Base-by-base conservation (phyloP, 2,329 filamentous ascomycete genomes). In the Pseudogymnoascus sp. region DNA sequence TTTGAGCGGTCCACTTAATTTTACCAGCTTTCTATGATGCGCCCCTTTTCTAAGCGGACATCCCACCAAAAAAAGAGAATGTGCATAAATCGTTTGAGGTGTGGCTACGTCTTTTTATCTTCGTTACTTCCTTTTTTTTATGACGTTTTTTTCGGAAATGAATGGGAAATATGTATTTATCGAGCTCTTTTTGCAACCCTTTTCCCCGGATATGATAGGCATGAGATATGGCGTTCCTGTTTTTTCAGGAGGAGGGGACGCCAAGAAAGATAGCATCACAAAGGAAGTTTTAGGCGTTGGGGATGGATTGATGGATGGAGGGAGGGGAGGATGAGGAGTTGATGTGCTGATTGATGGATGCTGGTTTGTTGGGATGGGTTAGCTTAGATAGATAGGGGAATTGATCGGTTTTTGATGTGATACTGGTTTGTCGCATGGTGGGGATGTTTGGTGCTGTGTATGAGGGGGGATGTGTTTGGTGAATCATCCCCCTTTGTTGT, bases 31-130 rank as follows among this genome's bases (percentile, higher is more conserved):
- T 52, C 11, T 45, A 45, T 14, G 41, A 14, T 23, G 18, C 41
- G 18, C 18, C 2, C 5, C 5, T 21, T 41, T 41, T 21, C 5
- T 12, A 9, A 45, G 14, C 21, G 41, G 9, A 23, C 18, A 45
- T 45, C 41, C n/a, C 18, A 16, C 41, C 11, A 23, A 18, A 41
- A 49, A 49, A 49, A 45, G 12, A 45, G 8, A 49, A 9, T 49
- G 43, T 41, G 40, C 18, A 28, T 28, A 49, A 23, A 23, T 14
- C 23, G 14, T 28, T 49, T 49, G 43, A 49, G 43, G 66, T 63
- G 67, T 63, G 67, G 66, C 62, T 65, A 64, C 61, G 63, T 61
- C 31, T 18, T 60, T 40, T 40, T 43, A 61, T 61, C 28, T 61
- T 52, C 31, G 60, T 49, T 23, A 35, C 11, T 14, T 23, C 12